phyloP scores from a whole-genome alignment of 331 rosid species.

The Quercus lobata region DNA sequence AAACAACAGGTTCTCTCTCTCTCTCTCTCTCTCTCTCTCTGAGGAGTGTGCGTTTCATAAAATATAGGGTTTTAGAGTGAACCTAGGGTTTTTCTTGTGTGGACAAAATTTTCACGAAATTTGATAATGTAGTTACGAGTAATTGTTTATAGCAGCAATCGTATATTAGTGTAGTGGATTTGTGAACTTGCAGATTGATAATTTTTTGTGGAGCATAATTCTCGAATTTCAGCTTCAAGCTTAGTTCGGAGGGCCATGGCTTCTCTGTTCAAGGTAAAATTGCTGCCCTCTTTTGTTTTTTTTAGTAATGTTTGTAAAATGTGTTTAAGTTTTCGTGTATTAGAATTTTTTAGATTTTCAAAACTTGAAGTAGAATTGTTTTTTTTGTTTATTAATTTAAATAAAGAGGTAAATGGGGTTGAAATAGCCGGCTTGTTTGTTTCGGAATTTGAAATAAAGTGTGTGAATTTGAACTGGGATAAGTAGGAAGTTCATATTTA shows the following conservation, averaged over 20 bases:
- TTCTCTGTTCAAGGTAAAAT: constrained; percentile 56
- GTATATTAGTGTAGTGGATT: background rate
- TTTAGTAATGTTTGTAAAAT: background rate
- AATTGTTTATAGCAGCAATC: background rate
- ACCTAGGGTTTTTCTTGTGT: background rate
- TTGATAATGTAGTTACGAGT: too few relatives aligned
- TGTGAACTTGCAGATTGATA: background rate
- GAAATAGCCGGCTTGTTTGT: background rate
- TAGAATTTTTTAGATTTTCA: background rate
- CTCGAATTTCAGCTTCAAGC: background rate
- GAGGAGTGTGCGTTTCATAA: too few relatives aligned
- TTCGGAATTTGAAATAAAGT: background rate
- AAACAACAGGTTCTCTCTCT: too few relatives aligned
- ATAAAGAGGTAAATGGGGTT: background rate
- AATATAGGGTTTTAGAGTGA: too few relatives aligned
- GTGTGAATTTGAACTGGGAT: background rate
- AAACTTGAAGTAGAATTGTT: background rate
- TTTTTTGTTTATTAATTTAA: background rate
- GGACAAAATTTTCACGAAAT: background rate
- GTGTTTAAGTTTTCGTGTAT: background rate
- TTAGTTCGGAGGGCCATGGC: constrained; percentile 40
- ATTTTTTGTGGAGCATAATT: background rate
- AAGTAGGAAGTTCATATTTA: background rate
- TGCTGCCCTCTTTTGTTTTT: background rate
- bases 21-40: too few relatives aligned